Conservation (phyloP, 768 basidiomycete genomes). For the Amyloporia xantha region DNA sequence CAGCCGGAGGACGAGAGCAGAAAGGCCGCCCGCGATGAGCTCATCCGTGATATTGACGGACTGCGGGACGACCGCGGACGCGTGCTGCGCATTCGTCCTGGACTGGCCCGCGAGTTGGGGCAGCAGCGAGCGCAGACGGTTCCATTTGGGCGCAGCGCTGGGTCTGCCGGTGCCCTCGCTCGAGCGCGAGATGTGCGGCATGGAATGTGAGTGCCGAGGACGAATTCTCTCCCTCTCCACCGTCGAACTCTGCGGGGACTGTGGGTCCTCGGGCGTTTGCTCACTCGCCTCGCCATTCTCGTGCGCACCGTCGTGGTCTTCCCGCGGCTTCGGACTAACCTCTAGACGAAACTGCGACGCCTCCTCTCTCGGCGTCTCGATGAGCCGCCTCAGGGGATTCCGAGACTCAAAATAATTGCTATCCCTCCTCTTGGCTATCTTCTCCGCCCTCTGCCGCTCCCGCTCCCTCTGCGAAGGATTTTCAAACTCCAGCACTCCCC, state of each 20-base stretch:
- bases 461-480: constrained; percentile 30
- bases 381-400: constrained; percentile 45
- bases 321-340: neutral
- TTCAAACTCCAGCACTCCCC: constrained; percentile 52
- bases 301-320: neutral
- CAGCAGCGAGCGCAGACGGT: neutral
- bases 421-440: constrained; percentile 49
- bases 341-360: constrained; percentile 3
- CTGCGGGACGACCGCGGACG: too few relatives aligned
- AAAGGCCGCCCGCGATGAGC: too few relatives aligned
- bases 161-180: too few relatives aligned
- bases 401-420: constrained; percentile 42
- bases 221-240: too few relatives aligned
- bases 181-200: too few relatives aligned
- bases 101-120: too few relatives aligned
- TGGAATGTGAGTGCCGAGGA: too few relatives aligned
- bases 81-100: too few relatives aligned
- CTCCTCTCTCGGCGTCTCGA: constrained; percentile 17
- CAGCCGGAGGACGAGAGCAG: too few relatives aligned
- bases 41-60: too few relatives aligned
- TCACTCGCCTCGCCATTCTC: constrained; percentile 6
- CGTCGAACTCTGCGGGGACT: constrained; percentile 7
- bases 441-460: constrained; percentile 37
- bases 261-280: constrained; percentile 3
- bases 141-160: too few relatives aligned